Base-by-base conservation (phyloP, 148 eudicot species). In the Camellia sinensis region DNA sequence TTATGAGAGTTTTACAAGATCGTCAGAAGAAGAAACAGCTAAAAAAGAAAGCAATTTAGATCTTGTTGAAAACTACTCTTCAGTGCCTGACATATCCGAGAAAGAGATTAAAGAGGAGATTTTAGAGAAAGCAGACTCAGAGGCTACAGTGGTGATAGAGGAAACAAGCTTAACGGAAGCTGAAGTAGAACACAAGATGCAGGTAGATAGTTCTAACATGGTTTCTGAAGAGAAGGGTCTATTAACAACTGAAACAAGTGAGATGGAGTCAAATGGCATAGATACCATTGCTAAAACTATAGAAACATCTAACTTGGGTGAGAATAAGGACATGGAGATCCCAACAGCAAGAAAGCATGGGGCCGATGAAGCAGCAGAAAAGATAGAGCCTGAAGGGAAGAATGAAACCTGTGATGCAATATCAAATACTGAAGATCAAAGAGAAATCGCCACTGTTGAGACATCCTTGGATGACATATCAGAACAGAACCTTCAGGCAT, bases 171-270 rank as follows among this genome's bases (percentile, higher is more conserved):
- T 46, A 45, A 7, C 29, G 3, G 76, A 79, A 79, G 68, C 37
- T 6, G 54, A 79, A 48, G 7, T 62, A 74, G 79, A 79, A 14
- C 7, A 41, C 37, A 37, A 4, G 59, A 67, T 29, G 13, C 69
- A 46, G 46, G 44, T 2, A 53, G 78, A 21, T 11, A 65, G 17
- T 44, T n/a, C 53, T 59, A 56, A 66, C 72, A 63, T 56, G 7
- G 21, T 8, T 44, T 67, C 84, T 64, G 81, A 77, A 40, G 67
- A 66, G 45, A 43, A 54, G 72, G 59, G 69, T 13, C 76, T 12
- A 19, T 29, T 45, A 44, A 71, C 61, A 46, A 9, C 48, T 71
- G 77, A 71, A 79, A 43, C 48, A 29, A 9, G 50, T 46, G 76
- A 72, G 77, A 46, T 37, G 19, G 43, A 60, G 54, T 72, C 50